Conservation (phyloP, 1,139 yeast genomes). For the Geotrichum phurueaensis region DNA sequence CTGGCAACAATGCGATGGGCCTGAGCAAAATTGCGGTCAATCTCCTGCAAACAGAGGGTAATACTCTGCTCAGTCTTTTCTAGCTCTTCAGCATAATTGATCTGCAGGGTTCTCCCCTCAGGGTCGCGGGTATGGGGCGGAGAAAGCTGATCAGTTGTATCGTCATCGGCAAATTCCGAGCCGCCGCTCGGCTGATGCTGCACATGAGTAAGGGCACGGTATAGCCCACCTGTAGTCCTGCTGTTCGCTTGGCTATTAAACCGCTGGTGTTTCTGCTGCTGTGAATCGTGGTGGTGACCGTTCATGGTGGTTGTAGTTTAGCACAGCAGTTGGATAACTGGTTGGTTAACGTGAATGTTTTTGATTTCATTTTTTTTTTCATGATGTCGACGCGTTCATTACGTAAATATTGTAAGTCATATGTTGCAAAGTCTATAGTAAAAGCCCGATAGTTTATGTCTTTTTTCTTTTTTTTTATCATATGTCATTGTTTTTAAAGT, state of each 20-base stretch:
- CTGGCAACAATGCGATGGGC: conserved; percentile 61
- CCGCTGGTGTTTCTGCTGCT: not conserved
- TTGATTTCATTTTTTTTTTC: no score
- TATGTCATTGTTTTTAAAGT: no score
- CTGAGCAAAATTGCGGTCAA: conserved; percentile 62
- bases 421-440: no score
- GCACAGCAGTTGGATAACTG: not conserved
- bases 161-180: not conserved
- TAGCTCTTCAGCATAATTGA: conserved; percentile 42
- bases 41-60: conserved; percentile 69
- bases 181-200: not conserved
- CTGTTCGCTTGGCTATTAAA: not conserved
- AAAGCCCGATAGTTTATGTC: not conserved
- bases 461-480: not conserved
- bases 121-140: not conserved
- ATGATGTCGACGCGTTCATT: not conserved
- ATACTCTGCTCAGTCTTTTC: conserved; percentile 78
- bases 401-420: not conserved
- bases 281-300: not conserved
- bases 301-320: not conserved
- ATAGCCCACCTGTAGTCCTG: not conserved
- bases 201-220: not conserved
- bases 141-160: not conserved
- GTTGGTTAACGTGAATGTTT: not conserved
- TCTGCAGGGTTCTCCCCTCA: not conserved